Conservation (phyloP, 345 rosid genomes). For the Raphanus raphanistrum region DNA sequence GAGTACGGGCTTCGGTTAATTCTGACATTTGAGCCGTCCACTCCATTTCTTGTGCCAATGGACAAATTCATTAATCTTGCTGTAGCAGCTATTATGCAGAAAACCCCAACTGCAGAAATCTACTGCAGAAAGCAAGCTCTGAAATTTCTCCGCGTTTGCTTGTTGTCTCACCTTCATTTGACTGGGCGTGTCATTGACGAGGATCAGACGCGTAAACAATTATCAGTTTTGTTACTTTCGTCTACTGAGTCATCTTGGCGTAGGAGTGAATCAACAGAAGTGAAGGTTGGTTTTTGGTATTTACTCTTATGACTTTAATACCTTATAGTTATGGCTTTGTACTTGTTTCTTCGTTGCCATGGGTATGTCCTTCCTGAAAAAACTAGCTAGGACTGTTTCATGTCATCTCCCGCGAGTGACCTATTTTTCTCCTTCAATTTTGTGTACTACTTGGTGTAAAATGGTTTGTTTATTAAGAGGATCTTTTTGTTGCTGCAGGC, state of each 20-base stretch:
- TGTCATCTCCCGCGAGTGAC: slow-evolving; percentile 14
- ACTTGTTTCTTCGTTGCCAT: slow-evolving; percentile 18
- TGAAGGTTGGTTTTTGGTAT: slow-evolving; percentile 59
- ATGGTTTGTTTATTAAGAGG: slow-evolving; percentile 2
- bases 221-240: slow-evolving; percentile 68
- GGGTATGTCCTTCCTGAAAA: slow-evolving; percentile 3
- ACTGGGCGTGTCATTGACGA: slow-evolving; percentile 80
- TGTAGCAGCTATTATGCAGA: slow-evolving; percentile 76
- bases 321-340: background rate
- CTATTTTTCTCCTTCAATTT: background rate
- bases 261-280: slow-evolving; percentile 70
- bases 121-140: slow-evolving; percentile 85
- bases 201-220: slow-evolving; percentile 55
- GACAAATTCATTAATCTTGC: slow-evolving; percentile 95
- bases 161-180: slow-evolving; percentile 90
- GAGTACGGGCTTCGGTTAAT: slow-evolving; percentile 96
- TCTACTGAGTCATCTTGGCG: slow-evolving; percentile 63
- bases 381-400: slow-evolving; percentile 5
- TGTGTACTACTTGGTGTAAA: slow-evolving; percentile 7
- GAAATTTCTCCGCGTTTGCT: slow-evolving; percentile 82
- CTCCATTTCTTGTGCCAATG: slow-evolving; percentile 94
- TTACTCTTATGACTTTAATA: slow-evolving; percentile 6
- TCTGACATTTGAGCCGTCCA: slow-evolving; percentile 91
- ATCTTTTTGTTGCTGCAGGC: slow-evolving; percentile 55
- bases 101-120: slow-evolving; percentile 54